A percentile compares a stretch with the other conserved stretches of the same genome.
phyloP scores from a whole-genome alignment of 2,329 filamentous ascomycete species.

The Ascochyta clinopodiicola region DNA sequence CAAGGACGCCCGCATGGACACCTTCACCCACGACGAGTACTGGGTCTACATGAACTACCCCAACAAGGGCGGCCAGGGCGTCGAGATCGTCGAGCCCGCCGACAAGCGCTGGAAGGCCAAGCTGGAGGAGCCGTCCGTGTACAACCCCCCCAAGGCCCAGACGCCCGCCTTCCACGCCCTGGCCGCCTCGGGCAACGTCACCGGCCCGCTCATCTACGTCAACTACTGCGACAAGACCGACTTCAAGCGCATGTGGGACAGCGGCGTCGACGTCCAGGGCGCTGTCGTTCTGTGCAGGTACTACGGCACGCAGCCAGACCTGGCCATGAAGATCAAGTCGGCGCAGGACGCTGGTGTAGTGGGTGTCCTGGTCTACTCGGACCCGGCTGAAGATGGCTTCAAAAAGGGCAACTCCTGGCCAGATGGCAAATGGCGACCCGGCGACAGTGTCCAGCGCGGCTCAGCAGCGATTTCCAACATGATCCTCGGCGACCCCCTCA shows the following conservation, averaged over 20 bases:
- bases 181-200: constrained; percentile 84
- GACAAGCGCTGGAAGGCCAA: constrained; percentile 77
- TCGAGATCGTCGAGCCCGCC: constrained; percentile 78
- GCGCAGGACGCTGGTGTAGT: constrained; percentile 85
- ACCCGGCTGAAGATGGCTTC: constrained; percentile 85
- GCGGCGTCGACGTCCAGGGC: constrained; percentile 75
- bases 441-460: constrained; percentile 82
- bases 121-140: constrained; percentile 80
- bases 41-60: constrained; percentile 95
- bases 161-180: constrained; percentile 86
- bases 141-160: constrained; percentile 65
- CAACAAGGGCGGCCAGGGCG: constrained; percentile 73
- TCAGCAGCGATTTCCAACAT: constrained; percentile 81
- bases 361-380: constrained; percentile 91
- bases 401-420: constrained; percentile 75
- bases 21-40: constrained; percentile 75
- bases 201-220: constrained; percentile 85
- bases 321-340: constrained; percentile 84
- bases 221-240: constrained; percentile 90
- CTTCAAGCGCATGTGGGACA: constrained; percentile 74
- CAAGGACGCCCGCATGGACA: constrained; percentile 72
- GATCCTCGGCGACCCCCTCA: constrained; percentile 89
- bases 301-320: constrained; percentile 74
- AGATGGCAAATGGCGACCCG: constrained; percentile 78
- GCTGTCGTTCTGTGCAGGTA: constrained; percentile 86